These are phyloP conservation scores for Mycena rosella DNA, from an alignment of 768 basidiomycete species.

Conservation along the genomic window DNA sequence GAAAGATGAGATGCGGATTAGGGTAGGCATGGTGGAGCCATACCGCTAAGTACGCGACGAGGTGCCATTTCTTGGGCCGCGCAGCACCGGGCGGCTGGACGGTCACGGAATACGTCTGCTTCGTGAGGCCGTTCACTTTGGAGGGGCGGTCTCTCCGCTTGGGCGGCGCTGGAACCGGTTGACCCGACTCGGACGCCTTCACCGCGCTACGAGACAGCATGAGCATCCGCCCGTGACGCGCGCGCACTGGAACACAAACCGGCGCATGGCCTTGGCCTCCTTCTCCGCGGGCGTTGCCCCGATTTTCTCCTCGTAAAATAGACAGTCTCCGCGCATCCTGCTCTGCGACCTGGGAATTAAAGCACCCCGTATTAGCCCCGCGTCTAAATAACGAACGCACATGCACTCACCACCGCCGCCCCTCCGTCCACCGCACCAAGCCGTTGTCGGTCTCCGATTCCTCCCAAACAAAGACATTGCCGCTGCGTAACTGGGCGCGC, in stretches of 20 bases:
- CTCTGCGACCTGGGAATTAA: slow-evolving; percentile 67
- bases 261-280: slow-evolving; percentile 67
- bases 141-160: slow-evolving; percentile 71
- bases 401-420: slow-evolving; percentile 64
- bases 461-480: slow-evolving; percentile 77
- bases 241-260: slow-evolving; percentile 49
- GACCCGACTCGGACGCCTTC: slow-evolving; percentile 59
- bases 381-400: background rate
- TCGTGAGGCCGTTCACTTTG: slow-evolving; percentile 71
- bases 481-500: slow-evolving; percentile 64
- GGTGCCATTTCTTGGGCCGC: slow-evolving; percentile 68
- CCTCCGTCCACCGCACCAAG: slow-evolving; percentile 74
- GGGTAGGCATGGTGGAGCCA: slow-evolving; percentile 27
- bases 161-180: slow-evolving; percentile 57
- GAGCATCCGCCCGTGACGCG: background rate
- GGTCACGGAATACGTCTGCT: slow-evolving; percentile 74
- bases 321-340: slow-evolving; percentile 72
- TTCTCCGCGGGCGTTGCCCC: slow-evolving; percentile 71
- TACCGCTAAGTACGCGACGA: slow-evolving; percentile 71
- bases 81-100: slow-evolving; percentile 61
- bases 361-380: background rate
- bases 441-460: slow-evolving; percentile 67
- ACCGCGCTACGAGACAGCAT: slow-evolving; percentile 53
- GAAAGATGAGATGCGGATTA: background rate
- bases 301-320: slow-evolving; percentile 76